Base-by-base conservation (phyloP, 805 yeast genomes). In the Wickerhamomyces ciferrii region DNA sequence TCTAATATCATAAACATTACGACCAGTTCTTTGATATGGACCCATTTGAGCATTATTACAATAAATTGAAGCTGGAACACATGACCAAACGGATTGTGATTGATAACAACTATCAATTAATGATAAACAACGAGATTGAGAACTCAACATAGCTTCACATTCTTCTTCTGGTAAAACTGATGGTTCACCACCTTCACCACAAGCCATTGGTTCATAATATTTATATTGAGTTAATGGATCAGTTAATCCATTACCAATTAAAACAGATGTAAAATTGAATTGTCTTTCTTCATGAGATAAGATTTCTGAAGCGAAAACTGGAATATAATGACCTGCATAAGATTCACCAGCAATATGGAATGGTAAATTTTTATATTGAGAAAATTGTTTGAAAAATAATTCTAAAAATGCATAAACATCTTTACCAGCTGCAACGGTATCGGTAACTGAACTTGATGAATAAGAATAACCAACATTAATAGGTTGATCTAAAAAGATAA, bases 291-390 rank as follows among this genome's bases (percentile, higher is more conserved):
- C 67, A 58, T 86, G 88, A 36, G 78, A 70, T 56, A 87, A 69
- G 56, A 90, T 88, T 65, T 88, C 96, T 48, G 78, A 64, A 8
- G 96, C 96, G 67, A 90, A 87, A 10, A 78, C 87, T 19, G 99
- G 99, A 53, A 91, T 86, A 68, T 92, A 91, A 62, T 89, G 95
- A 43, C 97, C 97, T 18, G 92, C 97, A 60, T 91, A 90, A 9
- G 95, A 85, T 63, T 90, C 97, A 54, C 97, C 97, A 39, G 96
- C 84, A 62, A 90, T 86, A 66, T 89, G 96, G 77, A 90, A 87
- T 43, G 76, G 78, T 46, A 77, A 70, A 21, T 67, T 62, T 21
- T 60, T 58, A 62, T 78, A 85, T 51, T 77, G 70, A 25, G 77
- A 75, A 73, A 87, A 87, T 60, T 85, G 83, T 59, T 81, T 74